Percentiles rank a stretch among this genome's conserved stretches.
Conservation (phyloP, 805 yeast species). For the Saccharomycodes ludwigii region DNA sequence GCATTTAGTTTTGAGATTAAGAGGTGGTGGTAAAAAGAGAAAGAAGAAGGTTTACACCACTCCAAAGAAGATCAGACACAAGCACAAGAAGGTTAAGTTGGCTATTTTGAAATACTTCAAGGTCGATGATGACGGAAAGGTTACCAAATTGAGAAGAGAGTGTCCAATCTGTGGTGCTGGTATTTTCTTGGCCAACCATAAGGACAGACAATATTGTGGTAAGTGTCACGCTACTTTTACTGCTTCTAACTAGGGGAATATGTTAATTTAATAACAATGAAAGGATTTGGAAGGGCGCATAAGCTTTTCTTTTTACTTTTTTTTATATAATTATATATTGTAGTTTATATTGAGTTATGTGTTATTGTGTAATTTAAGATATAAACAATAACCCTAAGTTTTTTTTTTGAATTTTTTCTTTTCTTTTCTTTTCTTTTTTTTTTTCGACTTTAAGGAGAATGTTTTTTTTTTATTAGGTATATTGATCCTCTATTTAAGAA, state of each 20-base stretch:
- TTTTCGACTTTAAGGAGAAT: background rate
- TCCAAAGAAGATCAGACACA: constrained; percentile 99
- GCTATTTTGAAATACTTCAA: constrained; percentile 99
- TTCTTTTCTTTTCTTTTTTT: background rate
- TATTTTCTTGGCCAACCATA: constrained; percentile 99
- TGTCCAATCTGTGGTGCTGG: constrained; percentile 98
- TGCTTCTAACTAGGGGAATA: too few species aligned
- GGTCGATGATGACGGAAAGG: constrained; percentile 97
- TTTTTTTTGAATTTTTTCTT: background rate
- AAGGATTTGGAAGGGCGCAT: too few species aligned
- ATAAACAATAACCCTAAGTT: too few species aligned
- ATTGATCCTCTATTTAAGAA: too few species aligned
- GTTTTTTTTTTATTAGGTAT: too few species aligned
- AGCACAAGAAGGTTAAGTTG: constrained; percentile 98
- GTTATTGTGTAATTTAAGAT: too few species aligned
- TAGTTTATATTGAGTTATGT: too few species aligned
- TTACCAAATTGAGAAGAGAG: constrained; percentile 97
- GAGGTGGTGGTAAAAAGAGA: constrained; percentile 99
- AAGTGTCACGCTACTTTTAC: constrained; percentile 95
- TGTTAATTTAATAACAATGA: background rate
- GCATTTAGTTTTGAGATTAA: constrained; percentile 91
- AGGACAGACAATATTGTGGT: constrained; percentile 99
- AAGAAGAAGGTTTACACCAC: constrained; percentile 99
- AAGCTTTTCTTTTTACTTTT: too few species aligned
- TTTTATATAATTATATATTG: constrained; percentile 1